Conservation (phyloP, 1,139 yeast genomes). For the Groenewaldozyma sp. region DNA sequence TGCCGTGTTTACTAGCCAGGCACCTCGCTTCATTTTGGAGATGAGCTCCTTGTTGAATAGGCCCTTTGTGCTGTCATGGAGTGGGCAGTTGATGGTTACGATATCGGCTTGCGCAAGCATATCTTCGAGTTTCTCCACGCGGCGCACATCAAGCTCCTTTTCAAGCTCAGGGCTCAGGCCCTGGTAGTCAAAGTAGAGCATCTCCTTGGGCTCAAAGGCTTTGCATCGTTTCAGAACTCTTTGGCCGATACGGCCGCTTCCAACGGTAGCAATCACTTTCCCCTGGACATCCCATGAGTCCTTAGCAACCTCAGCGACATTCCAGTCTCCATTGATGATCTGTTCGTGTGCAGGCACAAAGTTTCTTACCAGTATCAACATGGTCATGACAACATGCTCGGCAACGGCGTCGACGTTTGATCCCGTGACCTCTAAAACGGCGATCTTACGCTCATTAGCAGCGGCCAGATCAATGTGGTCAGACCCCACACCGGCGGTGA, state of each 20-base stretch:
- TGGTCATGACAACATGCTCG: constrained; percentile 72
- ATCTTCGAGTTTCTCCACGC: constrained; percentile 58
- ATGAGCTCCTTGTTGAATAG: constrained; percentile 58
- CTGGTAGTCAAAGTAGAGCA: constrained; percentile 71
- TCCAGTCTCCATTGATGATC: constrained; percentile 55
- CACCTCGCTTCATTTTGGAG: constrained; percentile 66
- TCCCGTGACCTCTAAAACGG: constrained; percentile 75
- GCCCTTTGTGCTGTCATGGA: constrained; percentile 61
- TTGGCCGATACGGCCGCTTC: constrained; percentile 77
- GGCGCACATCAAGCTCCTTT: constrained; percentile 48
- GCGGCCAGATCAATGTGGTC: constrained; percentile 72
- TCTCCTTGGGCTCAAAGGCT: constrained; percentile 67
- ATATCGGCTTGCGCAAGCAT: constrained; percentile 61
- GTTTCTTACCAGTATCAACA: constrained; percentile 62
- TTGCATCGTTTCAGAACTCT: constrained; percentile 63
- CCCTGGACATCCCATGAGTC: constrained; percentile 68
- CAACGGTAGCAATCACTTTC: constrained; percentile 69
- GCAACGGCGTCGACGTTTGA: constrained; percentile 76
- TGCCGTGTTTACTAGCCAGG: constrained; percentile 75
- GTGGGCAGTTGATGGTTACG: constrained; percentile 71
- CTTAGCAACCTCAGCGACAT: constrained; percentile 70
- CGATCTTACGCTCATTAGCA: constrained; percentile 53
- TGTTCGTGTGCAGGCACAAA: constrained; percentile 73
- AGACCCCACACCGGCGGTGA: constrained; percentile 82
- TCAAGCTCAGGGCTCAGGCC: constrained; percentile 50